Evolutionary conservation across 257 asterid genomes (phyloP).

Genomic region (Salvia splendens): DNA sequence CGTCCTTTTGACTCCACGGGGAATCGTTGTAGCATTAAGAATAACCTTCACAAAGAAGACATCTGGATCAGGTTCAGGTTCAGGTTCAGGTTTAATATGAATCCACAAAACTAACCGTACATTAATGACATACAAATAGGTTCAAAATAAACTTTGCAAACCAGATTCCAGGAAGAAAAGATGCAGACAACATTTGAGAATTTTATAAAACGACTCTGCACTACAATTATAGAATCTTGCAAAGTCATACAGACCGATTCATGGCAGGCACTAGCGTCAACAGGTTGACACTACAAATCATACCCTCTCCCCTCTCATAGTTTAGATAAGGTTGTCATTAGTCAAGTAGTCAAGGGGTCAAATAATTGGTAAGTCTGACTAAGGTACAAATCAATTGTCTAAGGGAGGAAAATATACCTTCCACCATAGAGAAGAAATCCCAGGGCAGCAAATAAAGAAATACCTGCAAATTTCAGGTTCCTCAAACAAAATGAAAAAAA

Average conservation of each 20-base stretch:
- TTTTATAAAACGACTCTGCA: conserved; percentile 6
- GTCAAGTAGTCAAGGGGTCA: neutral
- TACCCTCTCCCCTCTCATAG: too few species aligned
- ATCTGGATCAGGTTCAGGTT: conserved; percentile 21
- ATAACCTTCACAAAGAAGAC: conserved; percentile 57
- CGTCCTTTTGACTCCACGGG: conserved; percentile 98
- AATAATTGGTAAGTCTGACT: neutral
- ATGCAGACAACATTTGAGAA: neutral
- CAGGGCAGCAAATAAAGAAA: conserved; percentile 84
- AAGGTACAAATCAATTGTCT: conserved; percentile 7
- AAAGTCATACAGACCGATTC: neutral
- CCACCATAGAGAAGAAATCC: conserved; percentile 98
- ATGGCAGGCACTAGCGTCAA: too few species aligned
- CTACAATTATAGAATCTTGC: neutral
- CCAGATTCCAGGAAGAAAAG: neutral
- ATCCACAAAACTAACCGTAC: neutral
- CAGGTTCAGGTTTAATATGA: too few species aligned
- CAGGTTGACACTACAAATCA: neutral
- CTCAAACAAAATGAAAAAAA: conserved; percentile 32
- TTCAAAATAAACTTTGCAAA: neutral
- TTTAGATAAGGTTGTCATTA: neutral
- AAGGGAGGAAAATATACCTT: conserved; percentile 53
- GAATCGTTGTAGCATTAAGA: conserved; percentile 85
- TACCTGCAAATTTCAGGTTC: conserved; percentile 58
- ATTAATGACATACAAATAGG: conserved; percentile 11